Base-by-base conservation (phyloP, 352 stramenopile species). In the Pythium graminicola region DNA sequence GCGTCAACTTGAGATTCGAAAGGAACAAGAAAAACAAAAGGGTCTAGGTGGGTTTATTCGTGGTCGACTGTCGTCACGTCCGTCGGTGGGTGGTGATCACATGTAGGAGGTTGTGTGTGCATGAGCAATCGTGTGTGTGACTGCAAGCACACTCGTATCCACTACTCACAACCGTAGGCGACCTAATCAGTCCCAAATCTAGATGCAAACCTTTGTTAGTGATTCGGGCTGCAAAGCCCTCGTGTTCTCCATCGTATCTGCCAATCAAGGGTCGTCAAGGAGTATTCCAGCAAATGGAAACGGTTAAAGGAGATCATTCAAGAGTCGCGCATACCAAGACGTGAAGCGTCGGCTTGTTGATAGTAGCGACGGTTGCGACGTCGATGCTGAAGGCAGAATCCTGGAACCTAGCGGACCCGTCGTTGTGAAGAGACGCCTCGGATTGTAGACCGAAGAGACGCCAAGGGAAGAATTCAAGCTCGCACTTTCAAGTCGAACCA, bases 11-110 rank as follows among this genome's bases (percentile, higher is more conserved):
- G 83, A 93, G 65, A 77, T 86, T 67, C 73, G 89, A 54, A 86
- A 92, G 60, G 61, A 86, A 40, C 75, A 92, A 50, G 60, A 87
- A 36, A 83, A 85, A 65, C 79, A 88, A 43, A 89, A 89, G 55
- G 83, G 83, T 23, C 79, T 93, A 35, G 81, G 83, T 7, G 83
- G 83, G 35, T 93, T 93, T 31, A 48, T 57, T 62, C 72, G 81
- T 36, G 81, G 81, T 16, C 74, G 83, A 19, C 59, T 91, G 63
- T 74, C 79, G 32, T 68, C 82, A 41, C 72, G 81, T n/a, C 75
- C 83, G 44, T 54, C 67, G 4, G 23, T 44, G 32, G 49, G 26
- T n/a, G 58, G 51, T n/a, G n/a, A n/a, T 16, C 57, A 55, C 36
- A 65, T 65, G 57, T 65, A 59, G 42, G 28, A 10, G 36, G 36